phyloP scores from a whole-genome alignment of 2,329 filamentous ascomycete species.

The Ophiostoma angusticollis region DNA sequence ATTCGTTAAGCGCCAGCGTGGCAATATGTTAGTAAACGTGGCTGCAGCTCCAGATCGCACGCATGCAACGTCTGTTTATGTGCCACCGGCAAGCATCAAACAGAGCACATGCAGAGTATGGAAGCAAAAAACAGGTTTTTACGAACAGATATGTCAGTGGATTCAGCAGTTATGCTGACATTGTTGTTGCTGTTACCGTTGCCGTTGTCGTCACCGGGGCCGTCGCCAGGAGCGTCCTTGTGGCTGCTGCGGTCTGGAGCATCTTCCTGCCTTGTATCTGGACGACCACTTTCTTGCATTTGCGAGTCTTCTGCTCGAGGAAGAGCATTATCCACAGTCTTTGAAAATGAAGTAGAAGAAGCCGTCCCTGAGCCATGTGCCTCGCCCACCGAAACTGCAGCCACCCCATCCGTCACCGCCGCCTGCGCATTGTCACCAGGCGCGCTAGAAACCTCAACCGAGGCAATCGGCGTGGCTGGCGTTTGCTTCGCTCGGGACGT shows the following conservation, averaged over 20 bases:
- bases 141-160: constrained; percentile 12
- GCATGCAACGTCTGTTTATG: too few species aligned
- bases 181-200: constrained; percentile 4
- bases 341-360: constrained; percentile 7
- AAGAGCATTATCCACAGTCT: constrained; percentile 9
- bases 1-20: not conserved
- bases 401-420: constrained; percentile 6
- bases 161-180: constrained; percentile 3
- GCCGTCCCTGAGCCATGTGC: constrained; percentile 4
- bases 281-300: constrained; percentile 8
- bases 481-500: constrained; percentile 42
- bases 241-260: constrained; percentile 3
- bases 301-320: constrained; percentile 5
- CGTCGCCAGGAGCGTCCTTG: too few species aligned
- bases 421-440: not conserved
- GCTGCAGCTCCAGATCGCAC: too few species aligned
- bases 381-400: constrained; percentile 7
- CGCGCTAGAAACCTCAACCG: constrained; percentile 26
- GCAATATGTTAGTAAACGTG: constrained; percentile 10
- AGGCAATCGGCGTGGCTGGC: constrained; percentile 22
- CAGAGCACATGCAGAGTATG: too few species aligned
- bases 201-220: not conserved
- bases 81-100: not conserved
- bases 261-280: constrained; percentile 5
- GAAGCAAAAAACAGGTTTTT: constrained; percentile 4